Conservation (phyloP, 345 rosid genomes). For the Orychophragmus violaceus region DNA sequence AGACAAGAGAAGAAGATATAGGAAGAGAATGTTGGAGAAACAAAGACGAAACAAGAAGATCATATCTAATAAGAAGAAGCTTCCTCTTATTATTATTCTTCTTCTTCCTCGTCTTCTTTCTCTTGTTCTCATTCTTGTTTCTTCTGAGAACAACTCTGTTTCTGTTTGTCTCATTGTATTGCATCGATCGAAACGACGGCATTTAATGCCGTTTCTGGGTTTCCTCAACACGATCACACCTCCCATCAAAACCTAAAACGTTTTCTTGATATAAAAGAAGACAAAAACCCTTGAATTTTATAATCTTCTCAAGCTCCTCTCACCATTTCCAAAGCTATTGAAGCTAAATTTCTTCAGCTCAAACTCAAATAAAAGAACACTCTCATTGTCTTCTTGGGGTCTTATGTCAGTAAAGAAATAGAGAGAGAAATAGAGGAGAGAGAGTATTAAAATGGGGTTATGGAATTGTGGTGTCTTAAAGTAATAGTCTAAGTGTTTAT, state of each 20-base stretch:
- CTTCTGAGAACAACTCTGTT: constrained; percentile 21
- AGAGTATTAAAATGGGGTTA: constrained; percentile 1
- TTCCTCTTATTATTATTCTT: constrained; percentile 31
- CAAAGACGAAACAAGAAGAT: constrained; percentile 36
- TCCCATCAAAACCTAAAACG: constrained; percentile 30
- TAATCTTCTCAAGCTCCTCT: constrained; percentile 18
- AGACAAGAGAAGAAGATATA: constrained; percentile 25
- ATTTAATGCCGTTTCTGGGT: constrained; percentile 44
- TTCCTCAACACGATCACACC: constrained; percentile 36
- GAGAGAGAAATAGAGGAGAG: background rate
- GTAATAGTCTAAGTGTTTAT: constrained; percentile 19
- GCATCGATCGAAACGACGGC: constrained; percentile 46
- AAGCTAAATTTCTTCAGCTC: constrained; percentile 14
- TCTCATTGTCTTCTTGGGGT: constrained; percentile 18
- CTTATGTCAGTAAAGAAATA: background rate
- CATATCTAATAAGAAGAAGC: constrained; percentile 37
- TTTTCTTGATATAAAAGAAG: constrained; percentile 20
- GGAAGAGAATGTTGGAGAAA: constrained; percentile 35
- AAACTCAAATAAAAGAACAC: constrained; percentile 11
- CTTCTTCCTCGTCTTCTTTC: constrained; percentile 40
- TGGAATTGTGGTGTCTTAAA: constrained; percentile 22
- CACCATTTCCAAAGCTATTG: constrained; percentile 26
- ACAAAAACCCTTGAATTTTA: constrained; percentile 2
- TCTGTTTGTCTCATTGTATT: constrained; percentile 29
- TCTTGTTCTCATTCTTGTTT: constrained; percentile 20